Evolutionary conservation across 345 rosid species (phyloP), one percentile per base, ranked within the genome.

Genomic region (Gynandropsis gynandra): DNA sequence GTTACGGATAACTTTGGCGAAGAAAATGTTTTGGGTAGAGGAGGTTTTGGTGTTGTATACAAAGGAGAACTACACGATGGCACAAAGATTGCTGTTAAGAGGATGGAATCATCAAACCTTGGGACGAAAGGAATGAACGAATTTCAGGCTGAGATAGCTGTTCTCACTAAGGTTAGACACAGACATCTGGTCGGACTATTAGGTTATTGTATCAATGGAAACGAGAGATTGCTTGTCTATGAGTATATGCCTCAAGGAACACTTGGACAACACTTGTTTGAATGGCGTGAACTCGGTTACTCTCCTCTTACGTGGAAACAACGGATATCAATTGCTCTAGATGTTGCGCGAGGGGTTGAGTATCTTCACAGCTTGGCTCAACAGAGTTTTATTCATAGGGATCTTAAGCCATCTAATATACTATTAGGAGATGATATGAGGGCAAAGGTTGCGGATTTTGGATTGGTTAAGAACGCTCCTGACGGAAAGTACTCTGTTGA

Each of bases 211-310:
- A 68, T 83, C 39, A 79, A 83, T 45, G 97, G 85, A 12, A 73
- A 60, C 8, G 97, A 89, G 72, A 73, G 95, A 65, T 73, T 85
- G 24, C 69, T 89, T 54, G 93, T 85, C 29, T 89, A 89, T 1
- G 97, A 89, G 75, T 89, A 82, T 62, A 89, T 89, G 97, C 87
- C 97, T 12, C 78, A 76, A 49, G 97, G 97, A 21, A 85, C 81
- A 21, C 78, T 89, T 10, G 79, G 75, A 16, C 95, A 85, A 19
- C 89, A 78, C 71, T 73, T 89, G 56, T 85, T 85, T 35, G 87
- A 81, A 56, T 81, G 77, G 63, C 27, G 45, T 19, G 76, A 73
- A 31, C 69, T 54, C 18, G 78, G 78, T 1, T 66, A 58, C 47
- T n/a, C 61, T 54, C 80, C 87, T 38, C 65, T 89, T 4, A 78